Evolutionary conservation across 106 monocot species (phyloP), one percentile per base, ranked within the genome.

Genomic region (Gastrodia elata): DNA sequence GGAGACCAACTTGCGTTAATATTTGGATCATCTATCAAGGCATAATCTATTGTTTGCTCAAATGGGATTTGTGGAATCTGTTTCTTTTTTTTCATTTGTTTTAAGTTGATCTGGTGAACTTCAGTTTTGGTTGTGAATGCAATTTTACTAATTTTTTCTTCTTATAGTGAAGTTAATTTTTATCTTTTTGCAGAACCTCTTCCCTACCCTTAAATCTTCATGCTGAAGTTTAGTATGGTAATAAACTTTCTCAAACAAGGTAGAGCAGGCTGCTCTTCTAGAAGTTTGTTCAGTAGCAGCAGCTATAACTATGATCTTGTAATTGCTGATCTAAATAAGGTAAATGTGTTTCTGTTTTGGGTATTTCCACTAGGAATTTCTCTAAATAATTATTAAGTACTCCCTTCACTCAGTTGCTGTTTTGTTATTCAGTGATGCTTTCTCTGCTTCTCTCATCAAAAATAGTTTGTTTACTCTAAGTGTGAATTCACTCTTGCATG

Each of bases 151-250:
- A 52, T 22, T 52, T 22, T n/a, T 2, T 22, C n/a, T 22, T 22
- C 22, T 52, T 22, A n/a, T 52, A 0, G 44, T 22, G 20, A 0
- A 0, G 20, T 52, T 3, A 52, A 4, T 20, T 52, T 4, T n/a
- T n/a, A n/a, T n/a, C n/a, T 24, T 52, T 52, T 52, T 52, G 52
- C 52, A 52, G 52, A 52, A 52, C 52, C 7, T 52, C 52, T 52
- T n/a, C 4, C 22, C n/a, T 7, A 5, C 52, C 52, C 20, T n/a
- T 52, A 22, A 22, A 52, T 52, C 52, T 52, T 52, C 52, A 52
- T 52, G 22, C 22, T 52, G 52, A 52, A 22, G 52, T n/a, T 52
- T 0, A 4, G 52, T 22, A 52, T 52, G 52, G 52, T 5, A 52
- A 52, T 6, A n/a, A 22, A 5, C 22, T 52, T 52, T n/a, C 52